Conservation (phyloP, 2,329 filamentous ascomycete species). For the Fusarium devonianum region DNA sequence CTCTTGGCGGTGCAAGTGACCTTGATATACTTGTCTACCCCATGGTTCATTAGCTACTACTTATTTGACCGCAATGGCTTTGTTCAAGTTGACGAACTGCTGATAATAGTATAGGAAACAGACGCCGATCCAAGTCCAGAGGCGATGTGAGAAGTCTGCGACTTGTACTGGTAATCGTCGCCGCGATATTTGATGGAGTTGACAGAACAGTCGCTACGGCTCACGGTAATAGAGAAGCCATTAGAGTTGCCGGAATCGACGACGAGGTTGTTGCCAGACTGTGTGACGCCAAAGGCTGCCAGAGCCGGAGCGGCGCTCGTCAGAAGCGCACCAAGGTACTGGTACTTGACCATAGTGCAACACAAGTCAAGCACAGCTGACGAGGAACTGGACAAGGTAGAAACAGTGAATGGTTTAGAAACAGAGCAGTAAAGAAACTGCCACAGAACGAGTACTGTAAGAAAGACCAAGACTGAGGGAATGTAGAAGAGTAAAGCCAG, state of each 20-base stretch:
- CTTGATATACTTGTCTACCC: constrained; percentile 60
- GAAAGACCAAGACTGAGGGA: no score
- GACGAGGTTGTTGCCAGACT: constrained; percentile 51
- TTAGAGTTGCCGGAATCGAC: constrained; percentile 59
- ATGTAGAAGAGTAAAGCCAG: constrained; percentile 1
- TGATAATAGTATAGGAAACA: constrained; percentile 56
- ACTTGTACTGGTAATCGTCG: constrained; percentile 63
- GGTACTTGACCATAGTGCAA: constrained; percentile 35
- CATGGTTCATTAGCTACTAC: constrained; percentile 9
- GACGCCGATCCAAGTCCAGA: constrained; percentile 57
- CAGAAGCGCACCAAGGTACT: constrained; percentile 39
- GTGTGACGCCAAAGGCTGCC: constrained; percentile 53
- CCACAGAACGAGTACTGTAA: no score
- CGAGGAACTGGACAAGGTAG: neutral
- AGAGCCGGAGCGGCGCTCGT: constrained; percentile 42
- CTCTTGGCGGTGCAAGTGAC: constrained; percentile 66
- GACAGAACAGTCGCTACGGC: constrained; percentile 65
- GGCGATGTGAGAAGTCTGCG: constrained; percentile 50
- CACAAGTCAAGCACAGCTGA: constrained; percentile 14
- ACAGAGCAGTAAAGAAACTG: neutral
- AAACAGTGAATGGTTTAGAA: constrained; percentile 4
- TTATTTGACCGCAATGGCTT: neutral
- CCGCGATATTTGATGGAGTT: constrained; percentile 68
- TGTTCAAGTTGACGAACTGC: constrained; percentile 28
- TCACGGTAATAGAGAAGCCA: constrained; percentile 59